Evolutionary conservation across 192 early-diverging fungal genomes (phyloP).

Genomic region (Pilobolus umbonatus): DNA sequence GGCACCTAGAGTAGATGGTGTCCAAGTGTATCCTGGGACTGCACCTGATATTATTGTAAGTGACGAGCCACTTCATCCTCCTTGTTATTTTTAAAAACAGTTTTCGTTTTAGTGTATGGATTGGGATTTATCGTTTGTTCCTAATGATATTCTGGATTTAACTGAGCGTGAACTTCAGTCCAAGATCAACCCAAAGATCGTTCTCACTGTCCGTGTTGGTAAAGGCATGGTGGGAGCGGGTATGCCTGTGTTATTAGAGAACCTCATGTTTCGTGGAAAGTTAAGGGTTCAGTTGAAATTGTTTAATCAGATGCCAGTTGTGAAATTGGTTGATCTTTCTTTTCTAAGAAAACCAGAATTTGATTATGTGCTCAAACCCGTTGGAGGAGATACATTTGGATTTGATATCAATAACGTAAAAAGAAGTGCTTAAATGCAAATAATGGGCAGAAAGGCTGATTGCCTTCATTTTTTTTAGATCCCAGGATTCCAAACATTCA

Average conservation of each 20-base stretch:
- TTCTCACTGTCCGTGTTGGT: slow-evolving; percentile 78
- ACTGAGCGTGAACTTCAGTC: slow-evolving; percentile 57
- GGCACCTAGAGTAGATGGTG: slow-evolving; percentile 62
- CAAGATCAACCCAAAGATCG: slow-evolving; percentile 82
- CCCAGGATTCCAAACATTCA: slow-evolving; percentile 77
- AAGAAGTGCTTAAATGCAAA: neutral
- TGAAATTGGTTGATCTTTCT: slow-evolving; percentile 75
- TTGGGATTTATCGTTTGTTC: slow-evolving; percentile 80
- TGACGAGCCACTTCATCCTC: too few relatives aligned
- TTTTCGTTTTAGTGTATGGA: slow-evolving; percentile 67
- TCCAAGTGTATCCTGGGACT: slow-evolving; percentile 68
- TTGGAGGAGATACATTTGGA: slow-evolving; percentile 78
- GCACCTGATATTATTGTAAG: slow-evolving; percentile 48
- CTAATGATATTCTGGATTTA: slow-evolving; percentile 74
- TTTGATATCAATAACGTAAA: slow-evolving; percentile 80
- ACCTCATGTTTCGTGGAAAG: slow-evolving; percentile 75
- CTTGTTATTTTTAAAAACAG: too few relatives aligned
- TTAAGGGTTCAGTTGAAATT: slow-evolving; percentile 79
- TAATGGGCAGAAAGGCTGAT: neutral
- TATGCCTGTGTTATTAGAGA: slow-evolving; percentile 79
- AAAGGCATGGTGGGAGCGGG: slow-evolving; percentile 82
- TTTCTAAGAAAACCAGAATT: slow-evolving; percentile 80
- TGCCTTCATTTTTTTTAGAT: slow-evolving; percentile 39
- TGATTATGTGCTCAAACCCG: slow-evolving; percentile 85
- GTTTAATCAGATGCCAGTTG: slow-evolving; percentile 78